Conservation (phyloP, 805 yeast species). For the Wickerhamiella sorbophila region DNA sequence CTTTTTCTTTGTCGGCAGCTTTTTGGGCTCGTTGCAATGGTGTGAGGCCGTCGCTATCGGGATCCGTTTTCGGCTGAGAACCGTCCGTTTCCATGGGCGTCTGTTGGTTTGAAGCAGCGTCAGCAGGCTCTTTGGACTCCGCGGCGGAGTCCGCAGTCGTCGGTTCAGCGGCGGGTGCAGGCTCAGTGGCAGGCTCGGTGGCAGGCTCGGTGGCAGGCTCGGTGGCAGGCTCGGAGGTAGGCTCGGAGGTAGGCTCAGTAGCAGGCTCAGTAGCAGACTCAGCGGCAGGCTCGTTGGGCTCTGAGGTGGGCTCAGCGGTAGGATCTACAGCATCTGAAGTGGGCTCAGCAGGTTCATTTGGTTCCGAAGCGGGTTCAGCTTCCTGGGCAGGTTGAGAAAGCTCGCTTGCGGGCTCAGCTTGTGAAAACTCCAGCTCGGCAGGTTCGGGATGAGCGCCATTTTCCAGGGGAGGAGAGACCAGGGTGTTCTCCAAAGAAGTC, state of each 20-base stretch:
- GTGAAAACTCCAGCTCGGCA: not conserved
- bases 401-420: not conserved
- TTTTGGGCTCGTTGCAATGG: slow-evolving; percentile 16
- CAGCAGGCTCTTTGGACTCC: not conserved
- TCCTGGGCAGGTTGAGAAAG: not conserved
- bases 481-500: not conserved
- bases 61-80: slow-evolving; percentile 1
- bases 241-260: slow-evolving; percentile 58
- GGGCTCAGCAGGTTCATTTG: not conserved
- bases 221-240: slow-evolving; percentile 32
- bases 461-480: not conserved
- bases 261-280: not conserved
- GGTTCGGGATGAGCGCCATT: not conserved
- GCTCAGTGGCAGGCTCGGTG: slow-evolving; percentile 5
- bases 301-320: slow-evolving; percentile 41
- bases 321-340: slow-evolving; percentile 36
- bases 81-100: not conserved
- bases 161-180: slow-evolving; percentile 21
- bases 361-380: slow-evolving; percentile 3
- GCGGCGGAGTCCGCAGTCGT: slow-evolving; percentile 1
- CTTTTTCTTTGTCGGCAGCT: slow-evolving; percentile 16
- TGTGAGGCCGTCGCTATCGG: slow-evolving; percentile 6
- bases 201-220: slow-evolving; percentile 9
- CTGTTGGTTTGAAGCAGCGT: not conserved
- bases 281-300: not conserved